These are phyloP conservation scores for Diaporthe batatas DNA, from an alignment of 2,329 filamentous ascomycete genomes.

Conservation along the genomic window DNA sequence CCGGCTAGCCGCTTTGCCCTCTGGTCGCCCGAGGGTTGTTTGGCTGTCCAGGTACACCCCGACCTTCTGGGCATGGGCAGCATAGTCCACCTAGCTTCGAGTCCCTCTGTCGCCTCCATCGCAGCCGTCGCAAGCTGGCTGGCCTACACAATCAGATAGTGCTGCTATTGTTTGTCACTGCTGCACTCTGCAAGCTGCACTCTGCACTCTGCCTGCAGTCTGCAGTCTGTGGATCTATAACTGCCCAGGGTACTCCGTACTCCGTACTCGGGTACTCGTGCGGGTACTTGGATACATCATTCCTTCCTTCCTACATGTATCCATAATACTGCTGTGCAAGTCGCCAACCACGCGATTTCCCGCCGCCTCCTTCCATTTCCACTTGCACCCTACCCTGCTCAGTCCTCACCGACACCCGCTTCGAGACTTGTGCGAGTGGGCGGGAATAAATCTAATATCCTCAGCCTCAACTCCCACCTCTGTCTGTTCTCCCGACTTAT, in stretches of 20 bases:
- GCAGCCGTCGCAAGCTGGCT: conserved; percentile 10
- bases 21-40: no score
- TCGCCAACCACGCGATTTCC: conserved; percentile 29
- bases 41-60: conserved; percentile 6
- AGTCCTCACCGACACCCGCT: conserved; percentile 9
- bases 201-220: not conserved
- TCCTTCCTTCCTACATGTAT: conserved; percentile 5
- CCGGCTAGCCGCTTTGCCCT: not conserved
- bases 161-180: not conserved
- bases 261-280: not conserved
- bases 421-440: not conserved
- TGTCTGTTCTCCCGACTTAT: not conserved
- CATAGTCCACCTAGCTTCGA: not conserved
- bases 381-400: not conserved
- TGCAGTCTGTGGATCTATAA: not conserved
- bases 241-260: not conserved
- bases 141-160: not conserved
- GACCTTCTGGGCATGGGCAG: no score
- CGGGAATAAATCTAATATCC: conserved; percentile 22
- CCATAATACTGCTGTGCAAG: conserved; percentile 21
- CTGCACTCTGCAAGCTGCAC: not conserved
- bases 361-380: not conserved
- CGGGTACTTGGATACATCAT: not conserved
- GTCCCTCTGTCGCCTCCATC: conserved; percentile 3
- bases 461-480: conserved; percentile 9